Evolutionary conservation across 371 early-diverging fungal species (phyloP).

Genomic region (Mortierella sp.): DNA sequence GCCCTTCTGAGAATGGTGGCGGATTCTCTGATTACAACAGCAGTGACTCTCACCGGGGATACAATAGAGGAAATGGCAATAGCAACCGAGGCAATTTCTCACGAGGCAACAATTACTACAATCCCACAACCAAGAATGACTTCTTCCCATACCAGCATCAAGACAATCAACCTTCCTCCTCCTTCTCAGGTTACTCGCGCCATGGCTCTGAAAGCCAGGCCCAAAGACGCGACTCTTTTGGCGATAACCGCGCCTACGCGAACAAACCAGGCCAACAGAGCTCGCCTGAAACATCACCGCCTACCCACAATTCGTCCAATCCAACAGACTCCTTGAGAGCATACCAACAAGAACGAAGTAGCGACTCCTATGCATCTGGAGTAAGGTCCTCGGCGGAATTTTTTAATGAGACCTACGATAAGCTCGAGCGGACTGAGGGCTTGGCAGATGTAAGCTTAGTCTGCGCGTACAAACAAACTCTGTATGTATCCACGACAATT

Average conservation of each 20-base stretch:
- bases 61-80: not conserved
- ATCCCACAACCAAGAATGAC: too few relatives aligned
- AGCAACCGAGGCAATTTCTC: not conserved
- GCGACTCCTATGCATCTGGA: conserved; percentile 19
- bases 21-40: not conserved
- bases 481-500: not conserved
- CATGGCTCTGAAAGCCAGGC: not conserved
- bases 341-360: conserved; percentile 23
- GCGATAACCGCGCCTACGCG: not conserved
- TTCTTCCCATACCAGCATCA: not conserved
- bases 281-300: not conserved
- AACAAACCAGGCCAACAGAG: not conserved
- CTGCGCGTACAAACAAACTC: not conserved
- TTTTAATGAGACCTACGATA: conserved; percentile 25
- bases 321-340: conserved; percentile 27
- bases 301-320: not conserved
- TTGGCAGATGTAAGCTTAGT: conserved; percentile 36
- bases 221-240: not conserved
- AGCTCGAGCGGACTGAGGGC: conserved; percentile 23
- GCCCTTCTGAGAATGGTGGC: not conserved
- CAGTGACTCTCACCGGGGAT: not conserved
- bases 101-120: not conserved
- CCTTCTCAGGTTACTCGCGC: not conserved
- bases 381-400: conserved; percentile 14
- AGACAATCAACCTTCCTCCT: not conserved